Conservation (phyloP, 257 asterid species). For the Fraxinus anomala region DNA sequence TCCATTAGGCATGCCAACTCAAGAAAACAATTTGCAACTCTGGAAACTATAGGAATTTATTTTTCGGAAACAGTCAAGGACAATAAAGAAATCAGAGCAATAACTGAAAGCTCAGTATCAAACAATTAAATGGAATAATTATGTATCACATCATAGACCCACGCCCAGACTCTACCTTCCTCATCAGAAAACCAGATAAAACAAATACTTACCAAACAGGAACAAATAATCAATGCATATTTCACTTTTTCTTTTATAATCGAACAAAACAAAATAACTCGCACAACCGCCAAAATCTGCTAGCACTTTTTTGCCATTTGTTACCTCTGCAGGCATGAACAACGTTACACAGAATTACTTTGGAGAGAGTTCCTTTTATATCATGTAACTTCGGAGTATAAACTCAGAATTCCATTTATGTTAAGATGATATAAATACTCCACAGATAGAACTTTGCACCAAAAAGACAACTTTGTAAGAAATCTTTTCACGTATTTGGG, state of each 20-base stretch:
- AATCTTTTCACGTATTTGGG: conserved; percentile 27
- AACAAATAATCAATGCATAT: not conserved
- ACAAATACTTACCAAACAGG: not conserved
- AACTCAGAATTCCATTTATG: conserved; percentile 21
- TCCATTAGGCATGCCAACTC: conserved; percentile 4
- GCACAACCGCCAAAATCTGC: conserved; percentile 14
- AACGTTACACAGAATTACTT: conserved; percentile 3
- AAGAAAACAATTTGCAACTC: conserved; percentile 2
- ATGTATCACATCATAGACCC: not conserved
- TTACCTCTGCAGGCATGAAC: not conserved
- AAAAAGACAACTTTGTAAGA: conserved; percentile 28
- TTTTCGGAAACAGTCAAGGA: not conserved
- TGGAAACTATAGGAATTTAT: not conserved
- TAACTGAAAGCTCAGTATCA: not conserved
- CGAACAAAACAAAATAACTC: conserved; percentile 10
- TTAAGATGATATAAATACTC: conserved; percentile 19
- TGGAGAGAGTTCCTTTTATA: conserved; percentile 23
- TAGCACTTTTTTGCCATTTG: conserved; percentile 15
- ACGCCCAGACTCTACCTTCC: not conserved
- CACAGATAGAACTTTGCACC: conserved; percentile 18
- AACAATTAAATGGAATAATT: not conserved
- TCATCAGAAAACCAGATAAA: not conserved
- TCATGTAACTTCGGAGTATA: conserved; percentile 22
- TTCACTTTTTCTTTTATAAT: conserved; percentile 3
- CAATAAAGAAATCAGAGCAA: not conserved